Evolutionary conservation across 495 filamentous ascomycete species (phyloP).

Genomic region (Eremomyces bilateralis): DNA sequence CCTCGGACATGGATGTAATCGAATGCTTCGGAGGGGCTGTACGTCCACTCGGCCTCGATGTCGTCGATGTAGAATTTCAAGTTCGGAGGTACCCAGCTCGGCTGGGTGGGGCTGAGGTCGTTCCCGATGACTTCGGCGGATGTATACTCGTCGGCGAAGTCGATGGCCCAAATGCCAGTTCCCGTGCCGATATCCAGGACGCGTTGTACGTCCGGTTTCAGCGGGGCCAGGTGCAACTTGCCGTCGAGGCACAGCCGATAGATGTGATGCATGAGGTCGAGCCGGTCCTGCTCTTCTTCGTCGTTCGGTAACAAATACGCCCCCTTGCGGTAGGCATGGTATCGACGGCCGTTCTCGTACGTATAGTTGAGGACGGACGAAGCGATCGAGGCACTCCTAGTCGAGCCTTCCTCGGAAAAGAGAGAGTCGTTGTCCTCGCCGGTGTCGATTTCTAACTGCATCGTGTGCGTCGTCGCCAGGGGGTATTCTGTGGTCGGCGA

Average conservation of each 20-base stretch:
- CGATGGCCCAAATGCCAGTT: slow-evolving; percentile 4
- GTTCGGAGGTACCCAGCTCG: slow-evolving; percentile 24
- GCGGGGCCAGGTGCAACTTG: slow-evolving; percentile 3
- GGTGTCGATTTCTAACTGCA: no score
- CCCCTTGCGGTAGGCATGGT: slow-evolving; percentile 2
- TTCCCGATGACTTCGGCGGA: slow-evolving; percentile 11
- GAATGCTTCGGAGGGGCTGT: slow-evolving; percentile 7
- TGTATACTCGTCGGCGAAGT: slow-evolving; percentile 11
- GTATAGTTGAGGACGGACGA: no score
- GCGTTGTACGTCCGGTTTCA: neutral
- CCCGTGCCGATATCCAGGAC: slow-evolving; percentile 3
- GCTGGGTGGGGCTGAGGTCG: slow-evolving; percentile 18
- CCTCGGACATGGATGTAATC: neutral
- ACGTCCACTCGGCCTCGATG: slow-evolving; percentile 29
- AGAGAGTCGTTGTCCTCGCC: no score
- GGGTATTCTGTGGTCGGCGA: no score
- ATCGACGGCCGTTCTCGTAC: slow-evolving; percentile 2
- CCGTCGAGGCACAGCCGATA: slow-evolving; percentile 1
- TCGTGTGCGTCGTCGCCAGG: no score
- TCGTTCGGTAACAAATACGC: slow-evolving; percentile 3
- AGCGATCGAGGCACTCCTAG: no score
- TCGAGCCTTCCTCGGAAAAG: no score
- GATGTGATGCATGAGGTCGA: slow-evolving; percentile 2
- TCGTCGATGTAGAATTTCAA: slow-evolving; percentile 34
- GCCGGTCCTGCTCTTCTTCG: slow-evolving; percentile 3